phyloP scores from a whole-genome alignment of 2,329 filamentous ascomycete species.

The Calonectria pteridis region DNA sequence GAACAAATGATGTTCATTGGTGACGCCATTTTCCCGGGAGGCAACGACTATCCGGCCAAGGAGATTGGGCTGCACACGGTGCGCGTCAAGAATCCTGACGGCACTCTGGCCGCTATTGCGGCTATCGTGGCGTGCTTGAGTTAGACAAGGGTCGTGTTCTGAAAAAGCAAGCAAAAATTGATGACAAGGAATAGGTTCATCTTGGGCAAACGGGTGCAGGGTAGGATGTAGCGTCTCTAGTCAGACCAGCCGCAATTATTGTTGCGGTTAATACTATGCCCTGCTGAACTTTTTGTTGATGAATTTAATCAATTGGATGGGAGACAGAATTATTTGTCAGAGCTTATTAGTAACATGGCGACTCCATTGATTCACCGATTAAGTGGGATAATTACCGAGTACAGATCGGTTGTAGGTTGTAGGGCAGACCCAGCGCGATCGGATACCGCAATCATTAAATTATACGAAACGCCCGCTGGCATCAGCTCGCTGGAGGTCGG shows the following conservation, averaged over 20 bases:
- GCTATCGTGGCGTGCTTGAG: neutral
- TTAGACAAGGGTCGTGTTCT: neutral
- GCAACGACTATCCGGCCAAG: neutral
- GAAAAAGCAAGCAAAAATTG: neutral
- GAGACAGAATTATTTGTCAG: too few species aligned
- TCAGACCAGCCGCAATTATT: too few species aligned
- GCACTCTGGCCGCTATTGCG: neutral
- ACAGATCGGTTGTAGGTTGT: too few species aligned
- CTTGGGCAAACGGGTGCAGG: neutral
- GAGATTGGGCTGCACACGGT: neutral
- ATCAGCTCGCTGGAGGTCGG: too few species aligned
- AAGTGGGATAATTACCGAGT: too few species aligned
- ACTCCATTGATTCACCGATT: too few species aligned
- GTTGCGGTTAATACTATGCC: neutral
- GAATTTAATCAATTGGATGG: neutral
- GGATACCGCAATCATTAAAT: too few species aligned
- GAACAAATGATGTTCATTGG: slow-evolving; percentile 7
- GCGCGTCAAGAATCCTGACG: neutral
- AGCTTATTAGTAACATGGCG: too few species aligned
- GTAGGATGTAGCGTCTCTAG: neutral
- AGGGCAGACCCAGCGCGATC: too few species aligned
- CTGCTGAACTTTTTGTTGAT: neutral
- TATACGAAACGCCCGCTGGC: too few species aligned
- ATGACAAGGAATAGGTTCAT: too few species aligned
- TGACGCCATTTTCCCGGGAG: neutral